Evolutionary conservation across 2,329 filamentous ascomycete species (phyloP), one percentile per base, ranked within the genome.

Genomic region (Elsinoe perseae): DNA sequence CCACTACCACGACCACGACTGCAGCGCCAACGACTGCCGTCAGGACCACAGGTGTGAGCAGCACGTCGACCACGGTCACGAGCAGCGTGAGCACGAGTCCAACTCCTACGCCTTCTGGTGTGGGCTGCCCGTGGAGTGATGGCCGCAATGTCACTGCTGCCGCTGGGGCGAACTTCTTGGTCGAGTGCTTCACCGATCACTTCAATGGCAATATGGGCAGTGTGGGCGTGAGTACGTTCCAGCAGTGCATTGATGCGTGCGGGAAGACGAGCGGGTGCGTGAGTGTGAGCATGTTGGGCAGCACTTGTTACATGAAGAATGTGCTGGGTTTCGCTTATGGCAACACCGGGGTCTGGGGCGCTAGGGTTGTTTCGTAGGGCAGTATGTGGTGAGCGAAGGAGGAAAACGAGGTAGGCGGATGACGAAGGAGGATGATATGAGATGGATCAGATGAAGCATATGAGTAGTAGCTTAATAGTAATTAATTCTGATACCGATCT

Each of bases 61-160:
- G 20, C 18, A 44, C 9, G 4, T 5, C 28, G 28, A 30, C 48
- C 6, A 23, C 28, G 28, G 10, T 30, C 6, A 23, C 30, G 9
- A 52, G 25, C 18, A 34, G 30, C 4, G 20, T 21, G 18, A 56
- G 59, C 32, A 34, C 58, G 9, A 52, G 58, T 2, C 54, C 60
- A 18, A 50, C 54, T 16, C 55, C 61, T 18, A 50, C 57, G 4
- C 56, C 63, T 2, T 53, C 55, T 9, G 48, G 48, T 4, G 12
- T 65, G 8, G 61, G 61, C 14, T 69, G 66, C 36, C 66, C 66
- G 14, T 54, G 50, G 5, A 63, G 62, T 14, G 63, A 69, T 54
- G 57, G 56, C 18, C 62, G 59, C 4, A 61, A 57, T 4, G 59
- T 59, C 30, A 59, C 58, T 6, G 62, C 40, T 40, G 30, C 63